A percentile compares a stretch with the other conserved stretches of the same genome.
phyloP scores from a whole-genome alignment of 306 rosid genomes.

The Glycine latifolia region DNA sequence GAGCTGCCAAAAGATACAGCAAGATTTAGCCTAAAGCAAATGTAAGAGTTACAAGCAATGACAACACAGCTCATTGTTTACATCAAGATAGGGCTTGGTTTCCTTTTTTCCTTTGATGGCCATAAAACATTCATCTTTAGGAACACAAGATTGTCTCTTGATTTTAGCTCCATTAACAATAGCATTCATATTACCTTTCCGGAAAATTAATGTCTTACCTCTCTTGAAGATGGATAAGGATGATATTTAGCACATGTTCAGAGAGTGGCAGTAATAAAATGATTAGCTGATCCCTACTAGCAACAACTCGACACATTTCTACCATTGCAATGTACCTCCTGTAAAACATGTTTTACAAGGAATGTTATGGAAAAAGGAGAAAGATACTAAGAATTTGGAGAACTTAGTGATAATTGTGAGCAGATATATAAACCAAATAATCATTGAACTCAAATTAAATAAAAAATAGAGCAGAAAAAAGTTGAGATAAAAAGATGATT shows the following conservation, averaged over 20 bases:
- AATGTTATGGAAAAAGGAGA: background rate
- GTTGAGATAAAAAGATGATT: background rate
- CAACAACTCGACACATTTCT: conserved; percentile 92
- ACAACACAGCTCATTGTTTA: conserved; percentile 21
- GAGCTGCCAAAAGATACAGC: conserved; percentile 56
- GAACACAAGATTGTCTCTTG: background rate
- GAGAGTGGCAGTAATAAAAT: conserved; percentile 74
- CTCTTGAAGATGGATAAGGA: conserved; percentile 84
- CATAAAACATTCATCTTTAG: background rate
- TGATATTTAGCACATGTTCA: conserved; percentile 77
- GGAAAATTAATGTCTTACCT: conserved; percentile 59
- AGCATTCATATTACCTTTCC: conserved; percentile 7
- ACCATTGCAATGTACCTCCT: conserved; percentile 95
- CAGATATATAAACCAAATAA: background rate
- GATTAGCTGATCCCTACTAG: conserved; percentile 74
- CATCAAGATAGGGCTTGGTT: background rate
- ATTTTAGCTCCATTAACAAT: conserved; percentile 18
- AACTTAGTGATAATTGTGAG: background rate
- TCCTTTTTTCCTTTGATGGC: background rate
- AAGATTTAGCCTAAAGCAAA: conserved; percentile 35
- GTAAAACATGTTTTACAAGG: conserved; percentile 48
- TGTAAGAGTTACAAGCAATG: background rate
- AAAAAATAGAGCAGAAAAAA: background rate
- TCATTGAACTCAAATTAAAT: background rate
- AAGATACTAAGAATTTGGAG: conserved; percentile 14